Percentiles rank a stretch among this genome's conserved stretches.
Conservation (phyloP, 441 rosid genomes). For the Aquilaria agallochum region DNA sequence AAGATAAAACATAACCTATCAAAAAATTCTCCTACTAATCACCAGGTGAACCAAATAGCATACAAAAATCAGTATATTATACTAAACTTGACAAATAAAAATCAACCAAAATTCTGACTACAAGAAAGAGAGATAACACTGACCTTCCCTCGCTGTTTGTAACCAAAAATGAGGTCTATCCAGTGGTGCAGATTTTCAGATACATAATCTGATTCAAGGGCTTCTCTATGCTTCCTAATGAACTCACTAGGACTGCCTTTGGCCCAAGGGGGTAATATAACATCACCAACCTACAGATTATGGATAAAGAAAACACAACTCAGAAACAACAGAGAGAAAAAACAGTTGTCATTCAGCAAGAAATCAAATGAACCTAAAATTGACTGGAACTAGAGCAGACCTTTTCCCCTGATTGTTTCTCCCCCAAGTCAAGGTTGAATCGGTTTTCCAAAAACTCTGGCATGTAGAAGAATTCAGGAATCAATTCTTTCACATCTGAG, state of each 20-base stretch:
- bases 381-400: constrained; percentile 36
- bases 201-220: constrained; percentile 93
- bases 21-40: too few relatives aligned
- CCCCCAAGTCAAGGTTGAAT: constrained; percentile 92
- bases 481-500: constrained; percentile 98
- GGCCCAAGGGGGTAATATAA: constrained; percentile 97
- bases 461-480: constrained; percentile 99
- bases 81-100: too few relatives aligned
- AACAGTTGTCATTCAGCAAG: not conserved
- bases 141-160: constrained; percentile 99
- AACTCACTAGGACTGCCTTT: constrained; percentile 95
- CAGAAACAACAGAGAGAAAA: constrained; percentile 10
- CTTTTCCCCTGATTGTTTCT: constrained; percentile 99
- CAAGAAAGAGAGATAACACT: constrained; percentile 14
- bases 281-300: constrained; percentile 72
- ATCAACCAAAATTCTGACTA: too few relatives aligned
- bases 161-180: constrained; percentile 99
- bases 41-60: too few relatives aligned
- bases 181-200: constrained; percentile 99
- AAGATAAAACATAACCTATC: too few relatives aligned
- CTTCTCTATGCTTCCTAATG: constrained; percentile 94
- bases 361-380: constrained; percentile 6
- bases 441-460: constrained; percentile 94
- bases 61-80: too few relatives aligned
- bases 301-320: not conserved